Evolutionary conservation across 2,329 filamentous ascomycete genomes (phyloP).

Genomic region (Cercospora berteroae): DNA sequence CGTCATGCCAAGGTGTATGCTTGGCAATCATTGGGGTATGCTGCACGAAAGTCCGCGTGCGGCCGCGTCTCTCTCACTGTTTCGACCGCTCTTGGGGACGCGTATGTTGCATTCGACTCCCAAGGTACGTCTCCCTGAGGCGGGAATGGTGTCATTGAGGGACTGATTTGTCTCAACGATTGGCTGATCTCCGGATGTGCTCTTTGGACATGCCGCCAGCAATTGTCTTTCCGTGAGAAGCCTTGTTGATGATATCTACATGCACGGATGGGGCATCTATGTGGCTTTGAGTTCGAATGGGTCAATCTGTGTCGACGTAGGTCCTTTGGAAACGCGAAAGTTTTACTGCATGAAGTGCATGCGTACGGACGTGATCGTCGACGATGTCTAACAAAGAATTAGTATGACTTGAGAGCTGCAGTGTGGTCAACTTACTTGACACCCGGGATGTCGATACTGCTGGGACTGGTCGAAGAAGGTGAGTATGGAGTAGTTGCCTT

Average conservation of each 20-base stretch:
- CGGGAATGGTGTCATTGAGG: not conserved
- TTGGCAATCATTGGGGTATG: not conserved
- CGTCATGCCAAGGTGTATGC: not conserved
- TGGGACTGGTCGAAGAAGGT: not conserved
- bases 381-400: not conserved
- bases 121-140: not conserved
- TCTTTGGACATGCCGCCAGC: not conserved
- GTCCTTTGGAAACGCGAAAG: not conserved
- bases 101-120: not conserved
- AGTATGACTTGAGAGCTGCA: not conserved
- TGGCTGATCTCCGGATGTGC: not conserved
- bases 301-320: not conserved
- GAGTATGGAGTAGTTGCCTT: not conserved
- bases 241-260: not conserved
- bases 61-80: not conserved
- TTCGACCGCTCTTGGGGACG: not conserved
- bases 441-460: not conserved
- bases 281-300: not conserved
- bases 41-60: not conserved
- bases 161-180: not conserved
- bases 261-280: not conserved
- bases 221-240: not conserved
- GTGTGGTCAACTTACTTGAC: not conserved
- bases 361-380: not conserved
- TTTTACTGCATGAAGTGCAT: not conserved